These are phyloP conservation scores for Calophaca sinica DNA, from an alignment of 306 rosid genomes.

Conservation along the genomic window DNA sequence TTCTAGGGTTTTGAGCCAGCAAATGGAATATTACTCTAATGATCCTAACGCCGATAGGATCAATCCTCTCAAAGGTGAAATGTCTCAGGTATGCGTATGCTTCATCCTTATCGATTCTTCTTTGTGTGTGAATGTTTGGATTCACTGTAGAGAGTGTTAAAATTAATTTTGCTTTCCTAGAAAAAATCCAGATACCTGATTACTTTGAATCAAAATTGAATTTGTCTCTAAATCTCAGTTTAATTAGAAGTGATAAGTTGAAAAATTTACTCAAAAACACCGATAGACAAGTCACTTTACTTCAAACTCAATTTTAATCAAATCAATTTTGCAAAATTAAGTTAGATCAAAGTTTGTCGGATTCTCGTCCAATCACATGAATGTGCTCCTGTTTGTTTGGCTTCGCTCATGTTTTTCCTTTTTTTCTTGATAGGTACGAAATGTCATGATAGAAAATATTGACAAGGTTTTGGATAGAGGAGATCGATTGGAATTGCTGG, in stretches of 20 bases:
- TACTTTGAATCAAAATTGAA: not conserved
- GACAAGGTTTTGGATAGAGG: constrained; percentile 98
- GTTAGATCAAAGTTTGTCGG: not conserved
- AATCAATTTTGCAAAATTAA: not conserved
- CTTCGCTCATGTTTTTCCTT: not conserved
- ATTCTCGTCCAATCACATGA: not conserved
- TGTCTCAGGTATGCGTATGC: constrained; percentile 75
- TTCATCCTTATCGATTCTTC: not conserved
- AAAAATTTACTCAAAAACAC: too few relatives aligned
- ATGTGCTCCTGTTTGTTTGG: not conserved
- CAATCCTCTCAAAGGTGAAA: constrained; percentile 94
- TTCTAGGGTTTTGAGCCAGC: constrained; percentile 92
- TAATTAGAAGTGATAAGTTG: not conserved
- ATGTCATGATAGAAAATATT: constrained; percentile 96
- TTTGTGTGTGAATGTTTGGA: not conserved
- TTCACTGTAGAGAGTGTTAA: not conserved
- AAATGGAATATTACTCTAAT: constrained; percentile 83
- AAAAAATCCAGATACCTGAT: too few relatives aligned
- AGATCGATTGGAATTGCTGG: constrained; percentile 92
- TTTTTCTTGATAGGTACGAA: constrained; percentile 65
- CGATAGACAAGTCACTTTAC: not conserved
- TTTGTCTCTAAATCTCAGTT: not conserved
- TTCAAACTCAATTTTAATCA: not conserved
- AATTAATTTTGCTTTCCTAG: not conserved
- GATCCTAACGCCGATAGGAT: constrained; percentile 99